A percentile compares a stretch with the other conserved stretches of the same genome.
Conservation (phyloP, 345 rosid genomes). For the Pelargonium nanum region DNA sequence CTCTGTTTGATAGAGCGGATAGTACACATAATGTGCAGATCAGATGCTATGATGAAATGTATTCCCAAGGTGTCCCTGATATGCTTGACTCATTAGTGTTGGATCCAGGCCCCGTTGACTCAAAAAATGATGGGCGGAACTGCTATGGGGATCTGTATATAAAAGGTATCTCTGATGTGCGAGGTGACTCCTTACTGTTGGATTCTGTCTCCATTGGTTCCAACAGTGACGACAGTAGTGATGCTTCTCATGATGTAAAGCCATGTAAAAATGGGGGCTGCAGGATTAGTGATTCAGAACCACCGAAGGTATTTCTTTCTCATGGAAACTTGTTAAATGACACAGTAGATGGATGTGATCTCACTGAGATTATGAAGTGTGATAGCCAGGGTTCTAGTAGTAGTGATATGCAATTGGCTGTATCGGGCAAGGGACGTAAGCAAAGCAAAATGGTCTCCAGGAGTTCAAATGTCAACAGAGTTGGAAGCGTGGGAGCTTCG, state of each 20-base stretch:
- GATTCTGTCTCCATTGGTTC: slow-evolving; percentile 24
- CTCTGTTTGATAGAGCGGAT: slow-evolving; percentile 7
- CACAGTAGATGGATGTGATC: slow-evolving; percentile 12
- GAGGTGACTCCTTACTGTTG: slow-evolving; percentile 15
- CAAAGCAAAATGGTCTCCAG: slow-evolving; percentile 19
- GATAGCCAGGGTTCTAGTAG: slow-evolving; percentile 6
- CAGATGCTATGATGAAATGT: slow-evolving; percentile 5
- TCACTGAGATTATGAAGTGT: slow-evolving; percentile 7
- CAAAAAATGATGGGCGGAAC: slow-evolving; percentile 3
- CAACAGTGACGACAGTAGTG: slow-evolving; percentile 13
- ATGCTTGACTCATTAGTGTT: not conserved
- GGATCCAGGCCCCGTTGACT: not conserved
- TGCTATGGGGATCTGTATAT: not conserved
- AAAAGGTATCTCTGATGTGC: slow-evolving; percentile 12
- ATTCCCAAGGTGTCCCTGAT: not conserved
- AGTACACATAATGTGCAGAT: slow-evolving; percentile 4
- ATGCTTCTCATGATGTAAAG: slow-evolving; percentile 11
- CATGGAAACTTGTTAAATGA: slow-evolving; percentile 8
- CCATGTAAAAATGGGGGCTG: slow-evolving; percentile 8
- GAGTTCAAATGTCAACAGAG: slow-evolving; percentile 16
- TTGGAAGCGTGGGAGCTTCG: slow-evolving; percentile 16
- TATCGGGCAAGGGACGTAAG: slow-evolving; percentile 19
- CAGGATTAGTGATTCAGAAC: slow-evolving; percentile 12
- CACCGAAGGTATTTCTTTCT: slow-evolving; percentile 10
- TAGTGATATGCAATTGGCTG: slow-evolving; percentile 9